Percentiles rank a stretch among this genome's conserved stretches.
Conservation (phyloP, 495 filamentous ascomycete genomes). For the Talaromyces trachyspermus region DNA sequence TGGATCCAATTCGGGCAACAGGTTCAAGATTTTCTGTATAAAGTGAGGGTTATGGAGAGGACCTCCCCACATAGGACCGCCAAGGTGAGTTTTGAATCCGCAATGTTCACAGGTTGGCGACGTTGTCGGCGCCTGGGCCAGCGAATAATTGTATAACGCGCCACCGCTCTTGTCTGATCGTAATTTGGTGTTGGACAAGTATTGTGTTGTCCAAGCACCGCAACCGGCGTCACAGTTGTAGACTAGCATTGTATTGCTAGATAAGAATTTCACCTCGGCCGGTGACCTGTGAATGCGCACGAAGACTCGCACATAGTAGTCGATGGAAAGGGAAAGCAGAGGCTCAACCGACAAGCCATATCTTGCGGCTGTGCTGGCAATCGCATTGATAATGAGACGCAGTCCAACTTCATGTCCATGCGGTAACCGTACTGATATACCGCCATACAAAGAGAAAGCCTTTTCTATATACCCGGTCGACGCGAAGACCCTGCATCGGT, state of each 20-base stretch:
- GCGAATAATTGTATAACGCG: slow-evolving; percentile 64
- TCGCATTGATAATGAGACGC: slow-evolving; percentile 70
- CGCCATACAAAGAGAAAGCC: slow-evolving; percentile 83
- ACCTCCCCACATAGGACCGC: slow-evolving; percentile 91
- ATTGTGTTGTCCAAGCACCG: slow-evolving; percentile 77
- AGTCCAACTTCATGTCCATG: slow-evolving; percentile 87
- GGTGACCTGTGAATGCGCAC: slow-evolving; percentile 73
- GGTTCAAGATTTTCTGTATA: slow-evolving; percentile 63
- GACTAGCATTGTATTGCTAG: slow-evolving; percentile 84
- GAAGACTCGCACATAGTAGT: slow-evolving; percentile 91
- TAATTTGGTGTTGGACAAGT: slow-evolving; percentile 56
- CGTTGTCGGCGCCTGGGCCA: slow-evolving; percentile 59
- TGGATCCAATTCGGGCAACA: slow-evolving; percentile 52
- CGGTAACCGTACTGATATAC: slow-evolving; percentile 71
- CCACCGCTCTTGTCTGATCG: slow-evolving; percentile 61
- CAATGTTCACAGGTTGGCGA: slow-evolving; percentile 69
- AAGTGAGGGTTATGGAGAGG: slow-evolving; percentile 78
- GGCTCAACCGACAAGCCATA: slow-evolving; percentile 93
- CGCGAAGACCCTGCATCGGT: slow-evolving; percentile 94
- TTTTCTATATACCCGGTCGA: slow-evolving; percentile 92
- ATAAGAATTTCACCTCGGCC: slow-evolving; percentile 77
- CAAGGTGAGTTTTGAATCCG: slow-evolving; percentile 74
- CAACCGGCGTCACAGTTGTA: slow-evolving; percentile 89
- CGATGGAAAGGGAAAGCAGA: slow-evolving; percentile 83
- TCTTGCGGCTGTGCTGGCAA: slow-evolving; percentile 69